Evolutionary conservation across 345 rosid genomes (phyloP), one percentile per base, ranked within the genome.

Genomic region (Mangifera indica): DNA sequence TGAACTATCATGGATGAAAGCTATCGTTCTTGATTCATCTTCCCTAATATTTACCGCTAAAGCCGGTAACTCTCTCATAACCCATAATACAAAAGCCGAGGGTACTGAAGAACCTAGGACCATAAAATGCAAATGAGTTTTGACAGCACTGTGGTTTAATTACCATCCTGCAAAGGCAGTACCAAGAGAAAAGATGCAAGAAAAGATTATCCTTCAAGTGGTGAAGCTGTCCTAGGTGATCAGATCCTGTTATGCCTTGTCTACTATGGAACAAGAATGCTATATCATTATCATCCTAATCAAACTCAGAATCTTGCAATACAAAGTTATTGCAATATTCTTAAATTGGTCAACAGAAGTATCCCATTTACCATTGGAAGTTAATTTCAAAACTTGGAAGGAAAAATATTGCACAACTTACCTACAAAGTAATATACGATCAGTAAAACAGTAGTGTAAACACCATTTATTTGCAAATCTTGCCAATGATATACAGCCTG

Each of bases 91-190:
- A 65, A 83, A 83, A 17, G 88, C 83, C 18, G 90, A 88, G 45
- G 93, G 93, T 21, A 86, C 72, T 1, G 93, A 84, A 40, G 88
- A 86, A 75, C 93, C 93, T 88, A 72, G n/a, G 20, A 74, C 42
- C 42, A 60, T 10, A 59, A 59, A 13, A 14, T 6, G 10, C 40
- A 59, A 60, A 60, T 32, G 17, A 60, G 44, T 32, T 10, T 37
- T 29, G 20, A 60, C 12, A 17, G 63, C 32, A 26, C 17, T 14
- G 1, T 60, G 17, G 22, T 26, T 60, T 60, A 17, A 26, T 60
- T 8, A 32, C 21, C 1, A 10, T 26, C 63, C 15, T 60, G 34
- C 44, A 32, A 37, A 60, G 63, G 18, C 63, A 59, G 63, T 17
- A 60, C 10, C 63, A 29, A 25, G 10, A 58, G 34, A 58, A 58